Percentiles rank a stretch among this genome's conserved stretches.
Evolutionary conservation across 352 stramenopile species (phyloP).

Genomic region (Phytophthora lateralis): DNA sequence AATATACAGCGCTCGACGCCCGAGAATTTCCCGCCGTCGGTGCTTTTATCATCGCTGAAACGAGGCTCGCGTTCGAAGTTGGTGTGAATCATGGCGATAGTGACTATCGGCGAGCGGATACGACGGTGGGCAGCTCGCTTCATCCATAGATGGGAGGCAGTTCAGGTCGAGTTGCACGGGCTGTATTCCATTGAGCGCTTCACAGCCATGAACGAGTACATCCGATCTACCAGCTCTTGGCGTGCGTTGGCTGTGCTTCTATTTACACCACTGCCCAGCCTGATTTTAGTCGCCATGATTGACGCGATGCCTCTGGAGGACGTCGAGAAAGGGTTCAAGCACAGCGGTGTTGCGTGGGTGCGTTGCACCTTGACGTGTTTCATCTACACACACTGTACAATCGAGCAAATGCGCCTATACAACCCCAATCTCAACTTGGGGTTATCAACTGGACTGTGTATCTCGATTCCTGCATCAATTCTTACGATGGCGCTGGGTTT

Average conservation of each 20-base stretch:
- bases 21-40: too few relatives aligned
- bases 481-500: conserved; percentile 14
- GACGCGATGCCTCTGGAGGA: conserved; percentile 21
- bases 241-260: conserved; percentile 6
- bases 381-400: conserved; percentile 26
- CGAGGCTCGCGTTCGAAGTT: neutral
- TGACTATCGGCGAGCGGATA: neutral
- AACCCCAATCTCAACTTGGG: conserved; percentile 20
- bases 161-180: conserved; percentile 31
- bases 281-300: conserved; percentile 19
- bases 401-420: conserved; percentile 32
- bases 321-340: conserved; percentile 3
- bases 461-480: conserved; percentile 19
- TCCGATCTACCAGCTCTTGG: conserved; percentile 4
- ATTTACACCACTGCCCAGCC: conserved; percentile 17
- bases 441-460: conserved; percentile 1
- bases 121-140: conserved; percentile 7
- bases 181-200: conserved; percentile 26
- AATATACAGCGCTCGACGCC: neutral
- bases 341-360: conserved; percentile 18
- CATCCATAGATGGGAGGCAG: conserved; percentile 24
- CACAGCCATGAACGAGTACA: conserved; percentile 16
- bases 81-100: conserved; percentile 1
- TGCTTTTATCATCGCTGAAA: neutral
- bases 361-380: conserved; percentile 15